phyloP scores from a whole-genome alignment of 805 yeast species.

The Metschnikowia aberdeeniae region DNA sequence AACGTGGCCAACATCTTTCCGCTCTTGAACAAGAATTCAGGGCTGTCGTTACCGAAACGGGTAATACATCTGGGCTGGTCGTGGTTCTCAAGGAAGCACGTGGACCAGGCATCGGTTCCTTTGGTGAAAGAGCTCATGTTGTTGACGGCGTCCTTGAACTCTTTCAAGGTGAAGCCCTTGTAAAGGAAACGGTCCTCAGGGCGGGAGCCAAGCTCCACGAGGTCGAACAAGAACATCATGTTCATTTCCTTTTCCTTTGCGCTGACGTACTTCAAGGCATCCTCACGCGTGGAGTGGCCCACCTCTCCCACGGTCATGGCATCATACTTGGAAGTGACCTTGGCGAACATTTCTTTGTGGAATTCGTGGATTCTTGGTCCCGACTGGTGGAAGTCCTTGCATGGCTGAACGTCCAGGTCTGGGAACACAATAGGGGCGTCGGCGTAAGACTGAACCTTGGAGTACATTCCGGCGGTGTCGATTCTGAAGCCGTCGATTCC shows the following conservation, averaged over 20 bases:
- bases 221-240: conserved; percentile 36
- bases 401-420: conserved; percentile 38
- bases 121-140: conserved; percentile 37
- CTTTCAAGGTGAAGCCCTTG: conserved; percentile 30
- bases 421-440: conserved; percentile 49
- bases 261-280: conserved; percentile 41
- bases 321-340: conserved; percentile 44
- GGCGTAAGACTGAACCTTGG: conserved; percentile 42
- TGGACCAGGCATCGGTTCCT: conserved; percentile 54
- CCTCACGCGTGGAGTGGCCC: conserved; percentile 40
- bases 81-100: conserved; percentile 54
- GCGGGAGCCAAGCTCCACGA: conserved; percentile 37
- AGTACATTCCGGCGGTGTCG: conserved; percentile 51
- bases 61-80: conserved; percentile 54
- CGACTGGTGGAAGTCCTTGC: conserved; percentile 28
- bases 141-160: conserved; percentile 39
- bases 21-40: conserved; percentile 30
- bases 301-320: conserved; percentile 58
- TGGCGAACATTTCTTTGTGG: conserved; percentile 47
- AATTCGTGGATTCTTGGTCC: conserved; percentile 59
- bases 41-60: conserved; percentile 44
- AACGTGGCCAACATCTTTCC: conserved; percentile 48
- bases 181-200: conserved; percentile 32
- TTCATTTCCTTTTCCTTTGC: conserved; percentile 37
- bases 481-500: conserved; percentile 61